These are phyloP conservation scores for Gaeumannomyces sp. DNA, from an alignment of 2,329 filamentous ascomycete species.

Conservation along the genomic window DNA sequence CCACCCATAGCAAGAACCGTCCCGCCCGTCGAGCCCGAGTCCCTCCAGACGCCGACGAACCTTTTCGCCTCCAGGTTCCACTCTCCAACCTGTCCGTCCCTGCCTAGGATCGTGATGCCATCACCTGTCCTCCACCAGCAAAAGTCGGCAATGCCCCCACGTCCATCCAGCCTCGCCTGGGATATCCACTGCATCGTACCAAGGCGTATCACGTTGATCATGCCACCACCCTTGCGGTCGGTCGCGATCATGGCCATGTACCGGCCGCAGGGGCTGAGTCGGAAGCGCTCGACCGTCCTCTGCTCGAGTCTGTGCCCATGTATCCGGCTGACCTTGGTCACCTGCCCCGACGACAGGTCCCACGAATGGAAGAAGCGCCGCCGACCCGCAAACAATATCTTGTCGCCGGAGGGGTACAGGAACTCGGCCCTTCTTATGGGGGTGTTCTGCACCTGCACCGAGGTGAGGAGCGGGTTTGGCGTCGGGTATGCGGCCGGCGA, in stretches of 20 bases:
- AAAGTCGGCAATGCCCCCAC: constrained; percentile 82
- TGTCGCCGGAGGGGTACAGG: constrained; percentile 62
- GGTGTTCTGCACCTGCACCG: constrained; percentile 76
- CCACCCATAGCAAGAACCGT: constrained; percentile 78
- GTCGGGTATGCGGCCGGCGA: constrained; percentile 66
- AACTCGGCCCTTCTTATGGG: constrained; percentile 84
- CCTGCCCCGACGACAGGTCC: constrained; percentile 74
- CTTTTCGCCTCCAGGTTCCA: constrained; percentile 65
- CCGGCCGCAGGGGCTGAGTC: constrained; percentile 75
- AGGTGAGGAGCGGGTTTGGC: constrained; percentile 85
- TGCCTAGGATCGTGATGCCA: constrained; percentile 76
- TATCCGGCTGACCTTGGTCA: constrained; percentile 76
- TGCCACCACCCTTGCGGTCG: constrained; percentile 76
- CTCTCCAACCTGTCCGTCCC: constrained; percentile 85
- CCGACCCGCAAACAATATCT: constrained; percentile 82
- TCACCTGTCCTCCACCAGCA: constrained; percentile 84
- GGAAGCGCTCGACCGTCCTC: constrained; percentile 85
- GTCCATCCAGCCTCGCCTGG: constrained; percentile 73
- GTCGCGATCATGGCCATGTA: constrained; percentile 81
- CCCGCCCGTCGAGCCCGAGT: constrained; percentile 82
- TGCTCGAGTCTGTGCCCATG: constrained; percentile 76
- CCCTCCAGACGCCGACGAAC: constrained; percentile 77
- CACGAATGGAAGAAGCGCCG: constrained; percentile 91
- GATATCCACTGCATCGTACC: constrained; percentile 81
- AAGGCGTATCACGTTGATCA: constrained; percentile 78